Evolutionary conservation across 257 asterid species (phyloP).

Genomic region (Nicotiana tomentosiformis): DNA sequence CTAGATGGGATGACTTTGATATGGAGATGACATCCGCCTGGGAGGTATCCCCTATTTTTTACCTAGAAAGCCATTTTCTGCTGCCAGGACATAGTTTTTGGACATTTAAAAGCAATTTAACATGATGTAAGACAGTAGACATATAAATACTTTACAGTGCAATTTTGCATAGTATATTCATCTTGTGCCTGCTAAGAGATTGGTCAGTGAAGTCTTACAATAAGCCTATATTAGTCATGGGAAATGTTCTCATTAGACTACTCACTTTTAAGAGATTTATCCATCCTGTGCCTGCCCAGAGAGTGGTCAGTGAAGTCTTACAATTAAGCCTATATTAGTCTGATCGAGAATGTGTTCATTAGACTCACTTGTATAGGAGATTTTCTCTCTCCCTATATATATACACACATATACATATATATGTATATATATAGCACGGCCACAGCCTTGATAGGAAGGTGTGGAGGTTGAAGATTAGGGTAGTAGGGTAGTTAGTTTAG

Average conservation of each 20-base stretch:
- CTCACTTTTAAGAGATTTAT: not conserved
- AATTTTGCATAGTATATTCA: not conserved
- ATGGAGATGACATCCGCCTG: slow-evolving; percentile 92
- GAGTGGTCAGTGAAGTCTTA: too few relatives aligned
- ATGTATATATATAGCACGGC: too few relatives aligned
- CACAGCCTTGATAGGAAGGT: too few relatives aligned
- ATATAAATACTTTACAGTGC: not conserved
- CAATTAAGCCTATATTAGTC: too few relatives aligned
- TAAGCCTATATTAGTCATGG: not conserved
- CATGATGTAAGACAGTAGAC: not conserved
- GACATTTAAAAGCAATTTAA: not conserved
- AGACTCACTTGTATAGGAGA: too few relatives aligned
- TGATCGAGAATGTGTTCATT: too few relatives aligned
- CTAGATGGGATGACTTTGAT: slow-evolving; percentile 88
- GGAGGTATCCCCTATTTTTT: slow-evolving; percentile 50
- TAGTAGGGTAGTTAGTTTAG: too few relatives aligned
- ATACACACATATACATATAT: too few relatives aligned
- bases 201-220: not conserved
- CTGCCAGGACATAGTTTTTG: not conserved
- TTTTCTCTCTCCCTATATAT: too few relatives aligned
- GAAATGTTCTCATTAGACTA: not conserved
- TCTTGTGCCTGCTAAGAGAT: not conserved
- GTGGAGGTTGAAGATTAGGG: too few relatives aligned
- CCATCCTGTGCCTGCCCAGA: too few relatives aligned
- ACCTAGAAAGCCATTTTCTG: not conserved